These are phyloP conservation scores for Phytophthora crassamura DNA, from an alignment of 352 stramenopile genomes.

Conservation along the genomic window DNA sequence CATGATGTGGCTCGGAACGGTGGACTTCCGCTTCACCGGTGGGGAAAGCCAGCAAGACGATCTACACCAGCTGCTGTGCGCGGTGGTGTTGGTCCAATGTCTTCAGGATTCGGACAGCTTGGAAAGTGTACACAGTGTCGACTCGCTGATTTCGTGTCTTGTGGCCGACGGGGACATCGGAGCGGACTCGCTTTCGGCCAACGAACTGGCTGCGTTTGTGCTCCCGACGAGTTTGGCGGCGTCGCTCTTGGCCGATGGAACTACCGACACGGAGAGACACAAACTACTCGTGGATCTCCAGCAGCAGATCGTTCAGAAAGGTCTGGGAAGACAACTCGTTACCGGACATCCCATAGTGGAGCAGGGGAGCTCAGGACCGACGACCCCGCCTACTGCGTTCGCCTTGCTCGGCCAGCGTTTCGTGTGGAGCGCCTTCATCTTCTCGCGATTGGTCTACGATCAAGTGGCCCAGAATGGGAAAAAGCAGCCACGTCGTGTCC, in stretches of 20 bases:
- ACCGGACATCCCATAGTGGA: slow-evolving; percentile 8
- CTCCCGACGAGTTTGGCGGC: background rate
- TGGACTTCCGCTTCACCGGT: slow-evolving; percentile 38
- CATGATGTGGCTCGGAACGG: slow-evolving; percentile 32
- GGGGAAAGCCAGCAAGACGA: slow-evolving; percentile 6
- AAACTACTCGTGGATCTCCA: slow-evolving; percentile 13
- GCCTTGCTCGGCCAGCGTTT: slow-evolving; percentile 31
- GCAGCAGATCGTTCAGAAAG: slow-evolving; percentile 16
- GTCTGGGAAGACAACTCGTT: slow-evolving; percentile 20
- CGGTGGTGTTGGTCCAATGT: slow-evolving; percentile 22
- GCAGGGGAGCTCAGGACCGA: too few species aligned
- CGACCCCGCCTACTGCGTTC: slow-evolving; percentile 8
- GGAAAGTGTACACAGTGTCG: slow-evolving; percentile 5
- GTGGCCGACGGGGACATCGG: slow-evolving; percentile 26
- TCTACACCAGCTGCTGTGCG: slow-evolving; percentile 32
- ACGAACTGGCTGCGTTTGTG: slow-evolving; percentile 8
- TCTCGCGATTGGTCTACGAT: slow-evolving; percentile 25
- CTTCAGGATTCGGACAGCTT: slow-evolving; percentile 12
- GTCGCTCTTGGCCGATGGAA: background rate
- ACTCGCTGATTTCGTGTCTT: slow-evolving; percentile 24
- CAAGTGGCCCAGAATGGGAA: slow-evolving; percentile 9
- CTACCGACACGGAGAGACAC: too few species aligned
- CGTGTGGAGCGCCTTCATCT: slow-evolving; percentile 34
- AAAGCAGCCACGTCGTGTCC: slow-evolving; percentile 16
- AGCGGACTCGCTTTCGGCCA: slow-evolving; percentile 24